phyloP scores from a whole-genome alignment of 1,139 yeast genomes.

The Nakaseomyces nivariensis region DNA sequence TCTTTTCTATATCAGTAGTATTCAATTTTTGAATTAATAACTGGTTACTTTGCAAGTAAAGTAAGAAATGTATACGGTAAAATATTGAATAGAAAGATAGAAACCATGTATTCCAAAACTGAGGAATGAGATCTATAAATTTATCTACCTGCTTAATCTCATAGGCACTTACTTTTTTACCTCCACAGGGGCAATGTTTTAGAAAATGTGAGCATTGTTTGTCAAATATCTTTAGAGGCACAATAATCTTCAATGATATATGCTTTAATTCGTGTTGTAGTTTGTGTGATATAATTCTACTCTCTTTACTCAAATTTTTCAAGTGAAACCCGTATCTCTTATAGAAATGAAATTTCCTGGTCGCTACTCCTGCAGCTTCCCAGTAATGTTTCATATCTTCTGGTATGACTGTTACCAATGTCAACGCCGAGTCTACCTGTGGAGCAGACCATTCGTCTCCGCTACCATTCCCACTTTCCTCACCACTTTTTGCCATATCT shows the following conservation, averaged over 20 bases:
- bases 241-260: not conserved
- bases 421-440: not conserved
- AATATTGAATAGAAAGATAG: not conserved
- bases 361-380: not conserved
- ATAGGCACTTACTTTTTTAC: not conserved
- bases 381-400: not conserved
- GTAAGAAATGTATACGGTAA: not conserved
- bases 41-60: slow-evolving; percentile 1
- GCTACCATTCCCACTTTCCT: not conserved
- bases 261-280: not conserved
- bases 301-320: not conserved
- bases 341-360: slow-evolving; percentile 1
- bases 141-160: not conserved
- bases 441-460: not conserved
- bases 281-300: not conserved
- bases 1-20: not conserved
- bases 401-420: not conserved
- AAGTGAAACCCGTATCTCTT: slow-evolving; percentile 1
- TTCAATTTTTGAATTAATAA: not conserved
- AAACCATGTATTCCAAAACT: slow-evolving; percentile 1
- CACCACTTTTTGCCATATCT: no score
- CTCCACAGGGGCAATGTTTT: not conserved
- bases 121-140: not conserved
- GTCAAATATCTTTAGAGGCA: not conserved
- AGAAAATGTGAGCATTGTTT: not conserved